A percentile compares a stretch with the other conserved stretches of the same genome.
Conservation (phyloP, 2,329 filamentous ascomycete species). For the Macrophomina pseudophaseolina region DNA sequence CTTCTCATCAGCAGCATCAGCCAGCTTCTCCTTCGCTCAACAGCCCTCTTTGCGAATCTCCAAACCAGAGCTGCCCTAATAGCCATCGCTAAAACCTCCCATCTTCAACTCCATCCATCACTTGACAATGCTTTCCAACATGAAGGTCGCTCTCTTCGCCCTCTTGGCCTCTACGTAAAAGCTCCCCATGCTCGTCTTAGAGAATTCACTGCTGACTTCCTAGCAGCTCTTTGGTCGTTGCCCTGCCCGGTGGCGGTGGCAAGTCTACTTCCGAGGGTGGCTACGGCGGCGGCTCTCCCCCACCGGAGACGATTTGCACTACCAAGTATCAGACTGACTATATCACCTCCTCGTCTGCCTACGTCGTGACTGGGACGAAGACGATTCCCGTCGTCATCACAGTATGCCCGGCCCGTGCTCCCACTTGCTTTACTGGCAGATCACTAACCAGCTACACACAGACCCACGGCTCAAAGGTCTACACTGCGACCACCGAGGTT, state of each 20-base stretch:
- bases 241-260: conserved; percentile 9
- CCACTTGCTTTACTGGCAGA: not conserved
- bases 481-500: conserved; percentile 29
- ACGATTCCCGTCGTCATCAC: conserved; percentile 9
- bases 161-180: conserved; percentile 22
- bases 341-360: not conserved
- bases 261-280: not conserved
- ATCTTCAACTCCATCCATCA: not conserved
- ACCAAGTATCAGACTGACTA: conserved; percentile 16
- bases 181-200: not conserved
- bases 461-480: conserved; percentile 11
- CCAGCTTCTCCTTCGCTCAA: conserved; percentile 28
- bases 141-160: conserved; percentile 24
- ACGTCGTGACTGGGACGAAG: conserved; percentile 15
- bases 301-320: conserved; percentile 7
- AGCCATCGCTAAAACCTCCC: conserved; percentile 29
- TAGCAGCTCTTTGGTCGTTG: conserved; percentile 16
- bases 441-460: conserved; percentile 1
- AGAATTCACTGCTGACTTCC: not conserved
- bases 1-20: not conserved
- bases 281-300: not conserved
- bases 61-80: conserved; percentile 27
- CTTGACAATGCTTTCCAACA: conserved; percentile 22
- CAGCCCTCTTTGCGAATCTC: conserved; percentile 27
- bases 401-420: not conserved